Conservation (phyloP, 2,329 filamentous ascomycete genomes). For the Ceratocystis cubensis region DNA sequence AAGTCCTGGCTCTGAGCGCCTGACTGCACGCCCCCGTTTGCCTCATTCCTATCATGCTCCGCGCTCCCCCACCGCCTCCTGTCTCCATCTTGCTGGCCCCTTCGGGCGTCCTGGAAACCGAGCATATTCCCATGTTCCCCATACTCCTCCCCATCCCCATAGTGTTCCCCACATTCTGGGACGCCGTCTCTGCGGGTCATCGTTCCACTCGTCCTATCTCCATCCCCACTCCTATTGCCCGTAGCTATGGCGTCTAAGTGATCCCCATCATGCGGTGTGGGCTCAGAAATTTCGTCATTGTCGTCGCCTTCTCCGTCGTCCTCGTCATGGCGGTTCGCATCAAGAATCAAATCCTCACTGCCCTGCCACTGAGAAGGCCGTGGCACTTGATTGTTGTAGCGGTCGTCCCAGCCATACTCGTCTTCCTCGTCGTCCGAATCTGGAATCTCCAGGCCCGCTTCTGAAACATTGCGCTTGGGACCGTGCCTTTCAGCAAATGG, state of each 20-base stretch:
- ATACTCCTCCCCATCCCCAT: neutral
- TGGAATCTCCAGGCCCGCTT: slow-evolving; percentile 35
- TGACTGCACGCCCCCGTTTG: neutral
- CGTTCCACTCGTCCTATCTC: neutral
- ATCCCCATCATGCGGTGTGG: neutral
- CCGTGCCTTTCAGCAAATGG: slow-evolving; percentile 23
- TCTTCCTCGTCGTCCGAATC: slow-evolving; percentile 54
- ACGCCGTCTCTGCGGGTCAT: neutral
- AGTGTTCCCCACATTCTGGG: neutral
- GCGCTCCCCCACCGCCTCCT: neutral
- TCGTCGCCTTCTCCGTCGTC: slow-evolving; percentile 22
- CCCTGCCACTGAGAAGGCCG: slow-evolving; percentile 57
- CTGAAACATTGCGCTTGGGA: slow-evolving; percentile 50
- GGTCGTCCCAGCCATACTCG: slow-evolving; percentile 59
- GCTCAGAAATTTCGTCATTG: slow-evolving; percentile 18
- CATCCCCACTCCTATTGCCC: neutral
- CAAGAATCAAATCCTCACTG: slow-evolving; percentile 50
- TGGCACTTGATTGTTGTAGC: slow-evolving; percentile 47
- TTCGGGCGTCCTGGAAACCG: neutral
- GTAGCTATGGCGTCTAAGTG: neutral
- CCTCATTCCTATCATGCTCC: slow-evolving; percentile 1
- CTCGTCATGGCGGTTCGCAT: slow-evolving; percentile 31
- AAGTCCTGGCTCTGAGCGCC: neutral
- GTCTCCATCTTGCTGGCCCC: neutral
- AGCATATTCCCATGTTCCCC: neutral